Conservation (phyloP, 176 grass and related monocot species). For the Oryza punctata region DNA sequence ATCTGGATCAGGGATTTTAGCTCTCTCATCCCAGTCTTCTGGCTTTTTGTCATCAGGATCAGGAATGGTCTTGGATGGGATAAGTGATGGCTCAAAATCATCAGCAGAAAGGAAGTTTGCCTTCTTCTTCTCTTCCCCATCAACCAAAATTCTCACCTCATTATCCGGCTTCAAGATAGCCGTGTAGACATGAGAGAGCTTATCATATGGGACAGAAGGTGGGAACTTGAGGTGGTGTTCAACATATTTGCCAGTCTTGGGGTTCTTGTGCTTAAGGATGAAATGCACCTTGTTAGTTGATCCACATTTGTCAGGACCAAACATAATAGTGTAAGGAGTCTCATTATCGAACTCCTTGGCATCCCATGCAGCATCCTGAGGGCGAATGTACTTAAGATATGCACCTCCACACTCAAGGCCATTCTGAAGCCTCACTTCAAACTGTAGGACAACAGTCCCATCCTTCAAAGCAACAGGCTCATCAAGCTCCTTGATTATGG, state of each 20-base stretch:
- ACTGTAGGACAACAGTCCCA: slow-evolving; percentile 75
- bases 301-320: slow-evolving; percentile 98
- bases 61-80: slow-evolving; percentile 88
- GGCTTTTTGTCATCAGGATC: slow-evolving; percentile 99
- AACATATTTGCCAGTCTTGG: slow-evolving; percentile 83
- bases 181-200: slow-evolving; percentile 93
- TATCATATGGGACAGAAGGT: slow-evolving; percentile 86
- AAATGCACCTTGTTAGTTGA: slow-evolving; percentile 99
- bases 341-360: slow-evolving; percentile 88
- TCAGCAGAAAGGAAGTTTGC: slow-evolving; percentile 81
- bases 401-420: slow-evolving; percentile 97
- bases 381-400: slow-evolving; percentile 87
- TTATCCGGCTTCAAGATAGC: slow-evolving; percentile 91
- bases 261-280: slow-evolving; percentile 95
- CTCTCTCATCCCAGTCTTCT: slow-evolving; percentile 96
- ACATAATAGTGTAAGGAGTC: slow-evolving; percentile 97
- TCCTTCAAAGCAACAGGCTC: slow-evolving; percentile 71
- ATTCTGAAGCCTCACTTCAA: slow-evolving; percentile 88
- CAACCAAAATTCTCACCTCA: slow-evolving; percentile 81
- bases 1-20: slow-evolving; percentile 79
- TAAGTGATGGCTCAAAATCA: slow-evolving; percentile 86
- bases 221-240: slow-evolving; percentile 96
- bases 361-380: slow-evolving; percentile 67
- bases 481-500: slow-evolving; percentile 90
- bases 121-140: slow-evolving; percentile 90